A percentile compares a stretch with the other conserved stretches of the same genome.
phyloP scores from a whole-genome alignment of 805 yeast species.

The Saccharomycopsis sp. region DNA sequence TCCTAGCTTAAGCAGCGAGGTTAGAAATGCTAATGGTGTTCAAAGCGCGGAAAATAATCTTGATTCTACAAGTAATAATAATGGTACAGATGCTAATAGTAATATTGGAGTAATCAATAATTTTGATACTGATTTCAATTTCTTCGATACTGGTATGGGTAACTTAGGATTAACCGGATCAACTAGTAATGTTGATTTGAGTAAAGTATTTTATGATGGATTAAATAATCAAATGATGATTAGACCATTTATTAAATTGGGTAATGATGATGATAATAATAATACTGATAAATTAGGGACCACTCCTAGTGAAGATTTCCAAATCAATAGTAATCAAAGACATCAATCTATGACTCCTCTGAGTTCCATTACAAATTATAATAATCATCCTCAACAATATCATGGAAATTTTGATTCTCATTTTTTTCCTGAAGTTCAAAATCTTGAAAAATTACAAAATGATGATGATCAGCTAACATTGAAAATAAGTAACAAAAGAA shows the following conservation, averaged over 20 bases:
- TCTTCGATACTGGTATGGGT: constrained; percentile 9
- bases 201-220: constrained; percentile 17
- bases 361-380: too few species aligned
- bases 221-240: constrained; percentile 15
- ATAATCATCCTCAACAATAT: background rate
- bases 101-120: constrained; percentile 9
- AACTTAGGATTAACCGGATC: too few species aligned
- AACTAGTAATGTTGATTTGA: constrained; percentile 1
- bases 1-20: too few species aligned
- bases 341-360: background rate
- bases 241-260: constrained; percentile 17
- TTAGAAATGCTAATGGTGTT: too few species aligned
- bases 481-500: background rate
- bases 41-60: too few species aligned
- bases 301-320: background rate
- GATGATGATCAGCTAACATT: background rate
- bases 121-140: constrained; percentile 10
- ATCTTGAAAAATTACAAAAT: too few species aligned
- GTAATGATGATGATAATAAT: constrained; percentile 1
- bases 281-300: background rate
- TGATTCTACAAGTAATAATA: too few species aligned
- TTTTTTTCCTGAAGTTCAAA: background rate
- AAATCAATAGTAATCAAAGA: background rate
- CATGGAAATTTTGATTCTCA: background rate
- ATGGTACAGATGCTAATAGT: too few species aligned